Base-by-base conservation (phyloP, 1,139 yeast genomes). In the Pichia sp. region DNA sequence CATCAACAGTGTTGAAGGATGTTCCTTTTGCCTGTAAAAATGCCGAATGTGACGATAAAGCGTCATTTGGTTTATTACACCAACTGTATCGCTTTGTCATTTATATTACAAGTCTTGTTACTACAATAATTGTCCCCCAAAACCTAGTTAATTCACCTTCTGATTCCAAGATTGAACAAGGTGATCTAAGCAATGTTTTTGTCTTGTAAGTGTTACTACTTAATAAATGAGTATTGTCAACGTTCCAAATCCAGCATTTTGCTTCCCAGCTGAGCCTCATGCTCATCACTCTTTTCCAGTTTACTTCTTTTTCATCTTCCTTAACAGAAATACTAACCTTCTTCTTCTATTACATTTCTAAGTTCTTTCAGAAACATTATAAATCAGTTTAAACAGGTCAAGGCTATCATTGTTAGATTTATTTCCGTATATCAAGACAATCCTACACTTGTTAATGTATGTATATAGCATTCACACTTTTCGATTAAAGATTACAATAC, bases 381-480 rank as follows among this genome's bases (percentile, higher is more conserved):
- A 13, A 35, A 20, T 5, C 12, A 40, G 8, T 12, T 45, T 25
- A 41, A 16, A 20, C 16, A 18, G 11, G 20, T 34, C 6, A 44
- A 44, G 16, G 8, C n/a, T 9, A 16, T 40, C 13, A 27, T 40
- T 6, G 15, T 7, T n/a, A 16, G 26, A 7, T 37, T 45, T 24
- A 20, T 35, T 7, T 18, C 32, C 27, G 39, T 27, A 7, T 32
- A 42, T 18, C 20, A 38, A 38, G 42, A 36, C 16, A 32, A 45
- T 23, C 45, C 48, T 24, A 24, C 39, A n/a, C 35, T 45, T 32
- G 32, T 45, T 4, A 41, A 42, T 30, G 48, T 45, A 45, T 6
- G 42, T 30, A 7, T 7, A 5, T n/a, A 7, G 18, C 22, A 13
- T 32, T 18, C 9, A 16, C 18, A 9, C 23, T 36, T 15, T 18